A percentile compares a stretch with the other conserved stretches of the same genome.
These are phyloP conservation scores for Bruguiera hainesii DNA, from an alignment of 441 rosid species.

Conservation along the genomic window DNA sequence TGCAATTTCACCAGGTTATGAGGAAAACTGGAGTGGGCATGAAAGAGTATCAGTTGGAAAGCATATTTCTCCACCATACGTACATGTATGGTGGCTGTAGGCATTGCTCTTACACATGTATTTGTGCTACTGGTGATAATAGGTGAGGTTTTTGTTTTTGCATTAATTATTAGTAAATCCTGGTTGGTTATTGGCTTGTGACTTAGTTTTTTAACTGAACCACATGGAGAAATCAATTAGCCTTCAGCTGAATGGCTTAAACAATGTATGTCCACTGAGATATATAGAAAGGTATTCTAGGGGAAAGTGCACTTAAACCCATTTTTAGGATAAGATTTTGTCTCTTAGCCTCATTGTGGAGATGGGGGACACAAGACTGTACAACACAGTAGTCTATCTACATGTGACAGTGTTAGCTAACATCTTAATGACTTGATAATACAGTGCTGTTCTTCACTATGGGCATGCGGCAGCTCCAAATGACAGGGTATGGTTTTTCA, in stretches of 20 bases:
- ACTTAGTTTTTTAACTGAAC: not conserved
- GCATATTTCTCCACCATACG: constrained; percentile 90
- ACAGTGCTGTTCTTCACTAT: constrained; percentile 92
- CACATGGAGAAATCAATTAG: not conserved
- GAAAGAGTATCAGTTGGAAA: constrained; percentile 95
- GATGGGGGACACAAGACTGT: not conserved
- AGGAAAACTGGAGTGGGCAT: constrained; percentile 54
- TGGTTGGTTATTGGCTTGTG: not conserved
- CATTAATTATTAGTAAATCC: constrained; percentile 6
- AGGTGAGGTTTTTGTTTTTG: constrained; percentile 42
- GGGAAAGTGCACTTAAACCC: not conserved
- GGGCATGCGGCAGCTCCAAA: constrained; percentile 99
- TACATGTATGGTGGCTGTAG: constrained; percentile 97
- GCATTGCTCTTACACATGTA: constrained; percentile 94
- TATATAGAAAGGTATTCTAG: too few relatives aligned
- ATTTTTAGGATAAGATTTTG: not conserved
- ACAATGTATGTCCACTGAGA: not conserved
- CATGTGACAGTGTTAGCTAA: constrained; percentile 15
- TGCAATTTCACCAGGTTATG: constrained; percentile 58
- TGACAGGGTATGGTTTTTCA: constrained; percentile 59
- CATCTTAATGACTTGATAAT: constrained; percentile 17
- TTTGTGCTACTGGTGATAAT: constrained; percentile 93
- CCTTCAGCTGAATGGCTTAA: not conserved
- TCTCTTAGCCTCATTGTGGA: not conserved
- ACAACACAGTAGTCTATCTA: constrained; percentile 6